Percentiles rank a stretch among this genome's conserved stretches.
phyloP scores from a whole-genome alignment of 2,329 filamentous ascomycete species.

The Trichothecium roseum region DNA sequence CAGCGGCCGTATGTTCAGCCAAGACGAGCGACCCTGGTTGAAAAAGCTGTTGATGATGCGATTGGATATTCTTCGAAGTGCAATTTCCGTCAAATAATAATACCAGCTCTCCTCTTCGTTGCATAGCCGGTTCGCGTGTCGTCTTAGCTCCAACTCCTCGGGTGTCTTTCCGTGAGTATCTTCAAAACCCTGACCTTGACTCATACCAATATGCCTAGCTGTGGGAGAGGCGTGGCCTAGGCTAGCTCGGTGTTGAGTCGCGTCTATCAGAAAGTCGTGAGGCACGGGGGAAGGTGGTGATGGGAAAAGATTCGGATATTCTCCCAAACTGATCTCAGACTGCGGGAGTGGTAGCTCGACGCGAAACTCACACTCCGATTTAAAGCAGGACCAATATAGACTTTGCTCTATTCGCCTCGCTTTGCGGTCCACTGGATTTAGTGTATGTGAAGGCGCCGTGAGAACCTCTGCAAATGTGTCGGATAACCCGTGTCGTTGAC shows the following conservation, averaged over 20 bases:
- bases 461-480: constrained; percentile 6
- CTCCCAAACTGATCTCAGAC: constrained; percentile 20
- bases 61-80: constrained; percentile 28
- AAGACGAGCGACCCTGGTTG: constrained; percentile 1
- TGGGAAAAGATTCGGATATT: constrained; percentile 20
- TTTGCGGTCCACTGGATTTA: constrained; percentile 6
- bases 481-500: constrained; percentile 10
- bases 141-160: constrained; percentile 9
- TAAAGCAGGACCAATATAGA: constrained; percentile 32
- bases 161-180: constrained; percentile 1
- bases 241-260: background rate
- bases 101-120: constrained; percentile 28
- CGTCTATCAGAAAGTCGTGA: background rate
- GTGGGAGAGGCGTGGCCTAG: too few relatives aligned
- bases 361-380: constrained; percentile 29
- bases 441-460: constrained; percentile 1
- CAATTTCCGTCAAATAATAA: constrained; percentile 32
- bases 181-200: too few relatives aligned
- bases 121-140: constrained; percentile 9
- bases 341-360: constrained; percentile 26
- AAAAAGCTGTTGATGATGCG: constrained; percentile 22
- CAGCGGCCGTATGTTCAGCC: constrained; percentile 10
- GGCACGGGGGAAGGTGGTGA: constrained; percentile 13
- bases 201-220: too few relatives aligned
- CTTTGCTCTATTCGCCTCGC: constrained; percentile 23